These are phyloP conservation scores for Chlorella sp. DNA, from an alignment of 139 green algal genomes.

Conservation along the genomic window DNA sequence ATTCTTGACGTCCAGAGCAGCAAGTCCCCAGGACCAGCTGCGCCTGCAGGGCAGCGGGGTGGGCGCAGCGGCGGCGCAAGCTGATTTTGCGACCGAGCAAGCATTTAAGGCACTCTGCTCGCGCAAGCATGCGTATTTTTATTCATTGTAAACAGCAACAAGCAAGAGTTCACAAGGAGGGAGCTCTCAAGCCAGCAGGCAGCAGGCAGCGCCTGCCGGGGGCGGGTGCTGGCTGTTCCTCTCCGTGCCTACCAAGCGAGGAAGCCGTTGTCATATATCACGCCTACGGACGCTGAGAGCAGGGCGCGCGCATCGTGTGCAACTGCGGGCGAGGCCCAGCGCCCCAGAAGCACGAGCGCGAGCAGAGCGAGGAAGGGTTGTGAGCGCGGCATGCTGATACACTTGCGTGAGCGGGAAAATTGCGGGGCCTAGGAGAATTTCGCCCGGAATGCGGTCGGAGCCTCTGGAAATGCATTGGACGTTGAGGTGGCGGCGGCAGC, in stretches of 20 bases:
- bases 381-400: no score
- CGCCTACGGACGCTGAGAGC: neutral
- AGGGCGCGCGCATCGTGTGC: neutral
- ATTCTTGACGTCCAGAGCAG: neutral
- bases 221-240: neutral
- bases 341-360: no score
- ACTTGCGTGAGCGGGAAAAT: no score
- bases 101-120: no score
- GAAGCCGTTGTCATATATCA: conserved; percentile 1
- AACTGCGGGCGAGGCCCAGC: neutral
- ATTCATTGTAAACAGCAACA: neutral
- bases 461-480: neutral
- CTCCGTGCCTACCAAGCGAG: neutral
- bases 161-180: neutral
- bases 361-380: no score
- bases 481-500: neutral
- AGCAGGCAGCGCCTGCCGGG: neutral
- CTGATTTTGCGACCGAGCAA: neutral
- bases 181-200: neutral
- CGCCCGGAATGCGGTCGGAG: neutral
- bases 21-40: conserved; percentile 16
- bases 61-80: no score
- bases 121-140: neutral
- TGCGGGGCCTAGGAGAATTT: neutral
- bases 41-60: neutral